Conservation (phyloP, 129 eudicot species). For the Erigeron canadensis region DNA sequence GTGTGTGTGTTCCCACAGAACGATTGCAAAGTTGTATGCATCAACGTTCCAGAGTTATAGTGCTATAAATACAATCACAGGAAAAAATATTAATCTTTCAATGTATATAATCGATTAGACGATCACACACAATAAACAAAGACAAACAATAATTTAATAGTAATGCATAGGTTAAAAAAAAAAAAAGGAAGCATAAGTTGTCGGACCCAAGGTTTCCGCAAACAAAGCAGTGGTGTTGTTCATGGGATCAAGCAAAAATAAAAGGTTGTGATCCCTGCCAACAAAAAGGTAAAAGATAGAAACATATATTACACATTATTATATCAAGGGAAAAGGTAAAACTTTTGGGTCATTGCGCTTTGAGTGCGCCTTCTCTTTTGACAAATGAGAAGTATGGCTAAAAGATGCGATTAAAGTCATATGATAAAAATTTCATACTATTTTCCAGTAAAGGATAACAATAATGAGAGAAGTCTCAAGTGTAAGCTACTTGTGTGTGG, state of each 20-base stretch:
- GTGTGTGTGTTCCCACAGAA: constrained; percentile 86
- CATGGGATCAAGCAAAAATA: no score
- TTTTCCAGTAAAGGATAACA: background rate
- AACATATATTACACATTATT: constrained; percentile 14
- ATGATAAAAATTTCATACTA: constrained; percentile 3
- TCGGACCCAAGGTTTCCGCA: no score
- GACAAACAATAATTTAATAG: background rate
- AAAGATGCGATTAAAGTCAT: background rate
- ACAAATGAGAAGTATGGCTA: no score
- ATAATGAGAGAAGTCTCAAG: background rate
- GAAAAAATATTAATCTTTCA: constrained; percentile 9
- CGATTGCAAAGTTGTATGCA: constrained; percentile 88
- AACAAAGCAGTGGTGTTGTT: no score
- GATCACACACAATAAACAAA: background rate
- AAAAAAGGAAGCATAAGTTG: no score
- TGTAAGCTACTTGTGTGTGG: background rate
- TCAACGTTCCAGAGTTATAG: constrained; percentile 87
- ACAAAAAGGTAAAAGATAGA: constrained; percentile 55
- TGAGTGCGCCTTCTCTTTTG: no score
- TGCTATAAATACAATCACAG: constrained; percentile 68
- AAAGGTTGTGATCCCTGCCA: no score
- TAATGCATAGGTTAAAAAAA: no score
- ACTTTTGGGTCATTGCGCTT: no score
- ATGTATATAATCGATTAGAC: no score
- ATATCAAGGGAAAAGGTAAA: constrained; percentile 12